phyloP scores from a whole-genome alignment of 495 filamentous ascomycete species.

The Cenococcum geophilum region DNA sequence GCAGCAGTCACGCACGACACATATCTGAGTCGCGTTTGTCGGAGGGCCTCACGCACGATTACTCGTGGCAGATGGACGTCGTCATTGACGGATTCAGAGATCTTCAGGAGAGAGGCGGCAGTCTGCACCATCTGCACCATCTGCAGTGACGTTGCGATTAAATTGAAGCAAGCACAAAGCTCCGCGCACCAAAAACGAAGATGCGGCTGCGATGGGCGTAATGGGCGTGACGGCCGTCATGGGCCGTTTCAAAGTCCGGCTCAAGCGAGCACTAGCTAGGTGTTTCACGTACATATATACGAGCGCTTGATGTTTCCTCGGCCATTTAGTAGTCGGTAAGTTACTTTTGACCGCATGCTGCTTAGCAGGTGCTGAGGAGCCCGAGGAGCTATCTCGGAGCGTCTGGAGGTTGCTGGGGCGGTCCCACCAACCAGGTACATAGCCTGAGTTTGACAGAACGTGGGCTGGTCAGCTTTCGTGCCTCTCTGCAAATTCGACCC shows the following conservation, averaged over 20 bases:
- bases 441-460: not conserved
- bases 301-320: not conserved
- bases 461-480: not conserved
- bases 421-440: constrained; percentile 6
- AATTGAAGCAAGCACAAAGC: no score
- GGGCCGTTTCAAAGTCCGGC: not conserved
- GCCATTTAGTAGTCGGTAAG: no score
- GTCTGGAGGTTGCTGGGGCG: not conserved
- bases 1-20: constrained; percentile 24
- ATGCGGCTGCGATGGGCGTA: not conserved
- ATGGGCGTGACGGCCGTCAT: not conserved
- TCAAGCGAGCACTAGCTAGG: not conserved
- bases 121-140: no score
- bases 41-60: not conserved
- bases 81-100: not conserved
- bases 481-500: not conserved
- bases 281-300: not conserved
- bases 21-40: constrained; percentile 8
- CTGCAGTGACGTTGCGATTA: no score
- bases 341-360: no score
- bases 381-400: no score
- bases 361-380: no score
- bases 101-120: not conserved
- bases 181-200: not conserved
- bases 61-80: not conserved